Conservation (phyloP, 495 filamentous ascomycete genomes). For the Haplographium delicatum region DNA sequence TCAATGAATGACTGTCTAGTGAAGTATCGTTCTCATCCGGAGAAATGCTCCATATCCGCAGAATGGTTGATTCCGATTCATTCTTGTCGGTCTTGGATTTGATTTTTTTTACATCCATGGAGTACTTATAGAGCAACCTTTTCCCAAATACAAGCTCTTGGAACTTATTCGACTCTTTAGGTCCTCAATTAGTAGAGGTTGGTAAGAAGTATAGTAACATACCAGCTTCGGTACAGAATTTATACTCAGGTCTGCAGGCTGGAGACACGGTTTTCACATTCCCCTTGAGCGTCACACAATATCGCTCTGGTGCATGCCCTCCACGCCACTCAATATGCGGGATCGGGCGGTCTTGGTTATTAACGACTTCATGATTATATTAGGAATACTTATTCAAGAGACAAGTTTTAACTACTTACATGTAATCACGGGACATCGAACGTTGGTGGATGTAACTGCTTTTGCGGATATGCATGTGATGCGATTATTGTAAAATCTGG, state of each 20-base stretch:
- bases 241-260: not conserved
- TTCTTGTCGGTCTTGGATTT: not conserved
- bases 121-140: not conserved
- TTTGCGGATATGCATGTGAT: not conserved
- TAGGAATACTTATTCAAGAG: not conserved
- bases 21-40: not conserved
- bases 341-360: not conserved
- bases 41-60: not conserved
- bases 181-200: not conserved
- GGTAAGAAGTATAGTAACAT: not conserved
- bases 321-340: not conserved
- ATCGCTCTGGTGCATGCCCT: not conserved
- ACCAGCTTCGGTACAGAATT: not conserved
- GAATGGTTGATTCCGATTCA: not conserved
- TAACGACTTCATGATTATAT: not conserved
- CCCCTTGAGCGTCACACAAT: not conserved
- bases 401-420: not conserved
- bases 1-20: not conserved
- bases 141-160: not conserved
- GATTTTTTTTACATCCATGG: not conserved
- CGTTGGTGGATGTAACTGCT: not conserved
- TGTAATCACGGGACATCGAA: not conserved
- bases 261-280: not conserved
- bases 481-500: not conserved
- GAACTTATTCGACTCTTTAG: not conserved